Conservation (phyloP, 106 monocot genomes). For the Triglochin maritima region DNA sequence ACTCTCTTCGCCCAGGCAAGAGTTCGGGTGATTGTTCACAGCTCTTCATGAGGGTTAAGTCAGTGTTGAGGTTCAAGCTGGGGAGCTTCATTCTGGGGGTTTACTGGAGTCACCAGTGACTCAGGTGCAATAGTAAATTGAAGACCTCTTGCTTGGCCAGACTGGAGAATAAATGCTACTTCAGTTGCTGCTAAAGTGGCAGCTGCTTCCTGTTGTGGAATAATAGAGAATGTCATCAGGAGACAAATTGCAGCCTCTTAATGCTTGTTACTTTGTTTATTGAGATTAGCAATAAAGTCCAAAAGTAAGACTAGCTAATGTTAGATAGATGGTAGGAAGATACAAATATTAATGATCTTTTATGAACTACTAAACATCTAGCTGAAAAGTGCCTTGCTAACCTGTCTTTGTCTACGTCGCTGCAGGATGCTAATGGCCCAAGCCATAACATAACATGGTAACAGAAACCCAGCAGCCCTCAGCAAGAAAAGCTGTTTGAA, state of each 20-base stretch:
- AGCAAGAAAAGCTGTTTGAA: conserved; percentile 54
- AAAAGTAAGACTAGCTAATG: no score
- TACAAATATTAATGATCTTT: neutral
- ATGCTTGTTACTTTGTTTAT: no score
- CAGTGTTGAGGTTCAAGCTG: conserved; percentile 6
- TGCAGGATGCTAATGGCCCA: conserved; percentile 77
- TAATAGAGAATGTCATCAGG: neutral
- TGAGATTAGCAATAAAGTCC: no score
- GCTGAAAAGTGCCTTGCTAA: conserved; percentile 10
- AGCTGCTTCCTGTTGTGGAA: conserved; percentile 51
- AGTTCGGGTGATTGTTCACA: no score
- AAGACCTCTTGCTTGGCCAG: conserved; percentile 52
- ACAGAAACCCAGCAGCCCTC: conserved; percentile 68
- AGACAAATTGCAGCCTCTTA: no score
- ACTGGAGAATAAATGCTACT: conserved; percentile 76
- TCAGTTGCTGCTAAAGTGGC: conserved; percentile 62
- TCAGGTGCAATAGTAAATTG: conserved; percentile 86
- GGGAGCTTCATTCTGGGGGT: conserved; percentile 53
- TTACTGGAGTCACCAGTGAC: conserved; percentile 34
- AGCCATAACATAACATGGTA: conserved; percentile 79
- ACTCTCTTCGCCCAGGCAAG: no score
- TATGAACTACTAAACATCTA: no score
- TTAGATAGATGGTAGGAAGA: neutral
- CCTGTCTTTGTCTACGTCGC: conserved; percentile 58
- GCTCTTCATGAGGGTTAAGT: no score